Conservation (phyloP, 495 filamentous ascomycete genomes). For the Penicillium cinerascens region DNA sequence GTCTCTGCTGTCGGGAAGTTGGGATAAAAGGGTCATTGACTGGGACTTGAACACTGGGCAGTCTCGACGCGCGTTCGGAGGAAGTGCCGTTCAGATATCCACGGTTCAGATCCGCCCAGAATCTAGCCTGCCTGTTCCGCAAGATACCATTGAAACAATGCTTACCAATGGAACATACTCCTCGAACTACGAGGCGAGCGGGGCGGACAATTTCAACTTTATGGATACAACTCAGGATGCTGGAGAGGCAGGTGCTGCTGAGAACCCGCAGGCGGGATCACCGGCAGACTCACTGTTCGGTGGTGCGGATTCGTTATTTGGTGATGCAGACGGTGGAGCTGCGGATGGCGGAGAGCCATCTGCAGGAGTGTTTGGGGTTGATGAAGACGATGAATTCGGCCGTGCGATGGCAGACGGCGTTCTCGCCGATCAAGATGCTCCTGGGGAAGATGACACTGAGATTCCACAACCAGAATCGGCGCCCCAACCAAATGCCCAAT, state of each 20-base stretch:
- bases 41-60: slow-evolving; percentile 94
- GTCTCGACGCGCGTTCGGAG: slow-evolving; percentile 67
- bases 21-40: slow-evolving; percentile 90
- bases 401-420: slow-evolving; percentile 66
- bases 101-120: slow-evolving; percentile 82
- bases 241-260: slow-evolving; percentile 28
- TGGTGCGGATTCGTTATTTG: slow-evolving; percentile 70
- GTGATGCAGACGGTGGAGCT: slow-evolving; percentile 57
- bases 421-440: slow-evolving; percentile 34
- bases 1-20: slow-evolving; percentile 87
- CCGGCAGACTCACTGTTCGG: slow-evolving; percentile 69
- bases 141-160: slow-evolving; percentile 58
- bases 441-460: slow-evolving; percentile 31
- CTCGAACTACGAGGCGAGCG: slow-evolving; percentile 53
- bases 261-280: slow-evolving; percentile 54
- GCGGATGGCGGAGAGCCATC: slow-evolving; percentile 55
- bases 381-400: slow-evolving; percentile 86
- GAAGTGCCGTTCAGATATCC: slow-evolving; percentile 79
- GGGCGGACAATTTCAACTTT: slow-evolving; percentile 33
- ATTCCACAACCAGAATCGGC: slow-evolving; percentile 8
- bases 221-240: slow-evolving; percentile 47
- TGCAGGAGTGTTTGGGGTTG: slow-evolving; percentile 61
- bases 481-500: background rate
- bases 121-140: slow-evolving; percentile 69
- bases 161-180: slow-evolving; percentile 64